Evolutionary conservation across 1,284 basidiomycete species (phyloP).

Genomic region (Agroathelia rolfsii): DNA sequence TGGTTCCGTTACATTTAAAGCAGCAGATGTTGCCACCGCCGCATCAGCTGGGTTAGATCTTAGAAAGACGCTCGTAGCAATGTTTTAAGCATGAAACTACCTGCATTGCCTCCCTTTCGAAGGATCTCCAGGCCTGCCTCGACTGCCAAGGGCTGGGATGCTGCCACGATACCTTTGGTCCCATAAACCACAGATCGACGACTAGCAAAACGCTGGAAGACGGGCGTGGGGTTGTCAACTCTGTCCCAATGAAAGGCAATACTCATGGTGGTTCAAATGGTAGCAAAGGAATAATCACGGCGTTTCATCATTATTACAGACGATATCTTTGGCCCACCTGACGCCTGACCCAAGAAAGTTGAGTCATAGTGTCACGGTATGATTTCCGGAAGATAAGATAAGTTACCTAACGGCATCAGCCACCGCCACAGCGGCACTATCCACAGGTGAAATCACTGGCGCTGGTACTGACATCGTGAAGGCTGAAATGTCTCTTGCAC

Average conservation of each 20-base stretch:
- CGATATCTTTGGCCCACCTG: no score
- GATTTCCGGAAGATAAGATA: no score
- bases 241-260: conserved; percentile 61
- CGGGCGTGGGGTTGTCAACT: conserved; percentile 49
- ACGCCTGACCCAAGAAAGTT: no score
- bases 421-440: no score
- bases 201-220: conserved; percentile 55
- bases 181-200: conserved; percentile 73
- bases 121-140: conserved; percentile 86
- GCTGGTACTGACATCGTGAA: no score
- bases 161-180: conserved; percentile 81
- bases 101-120: conserved; percentile 86
- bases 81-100: conserved; percentile 23
- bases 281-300: no score
- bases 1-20: conserved; percentile 83
- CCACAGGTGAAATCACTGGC: no score
- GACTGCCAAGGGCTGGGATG: conserved; percentile 85
- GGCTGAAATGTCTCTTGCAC: conserved; percentile 30
- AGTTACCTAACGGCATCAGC: no score
- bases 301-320: no score
- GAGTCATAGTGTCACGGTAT: no score
- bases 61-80: conserved; percentile 5
- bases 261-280: conserved; percentile 6
- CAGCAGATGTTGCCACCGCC: conserved; percentile 76
- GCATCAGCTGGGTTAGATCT: conserved; percentile 61